Percentiles rank a stretch among this genome's conserved stretches.
phyloP scores from a whole-genome alignment of 805 yeast genomes.

The Ogataea angusta region DNA sequence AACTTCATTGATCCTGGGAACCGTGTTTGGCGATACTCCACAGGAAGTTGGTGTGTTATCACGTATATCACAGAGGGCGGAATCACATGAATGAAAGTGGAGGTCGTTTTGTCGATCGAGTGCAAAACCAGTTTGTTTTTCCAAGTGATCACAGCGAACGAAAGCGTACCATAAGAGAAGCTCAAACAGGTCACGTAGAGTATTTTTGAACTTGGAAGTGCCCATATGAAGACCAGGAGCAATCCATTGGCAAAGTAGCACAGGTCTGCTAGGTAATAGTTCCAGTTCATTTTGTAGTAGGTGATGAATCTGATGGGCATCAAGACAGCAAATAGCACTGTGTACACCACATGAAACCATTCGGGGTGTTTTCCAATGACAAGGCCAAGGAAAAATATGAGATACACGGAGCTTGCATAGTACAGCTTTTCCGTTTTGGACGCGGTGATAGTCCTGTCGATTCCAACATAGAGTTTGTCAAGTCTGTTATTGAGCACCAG shows the following conservation, averaged over 20 bases:
- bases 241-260: constrained; percentile 87
- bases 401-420: constrained; percentile 68
- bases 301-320: constrained; percentile 86
- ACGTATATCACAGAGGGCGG: constrained; percentile 89
- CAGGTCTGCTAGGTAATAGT: constrained; percentile 86
- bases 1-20: constrained; percentile 80
- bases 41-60: constrained; percentile 71
- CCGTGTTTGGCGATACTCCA: constrained; percentile 46
- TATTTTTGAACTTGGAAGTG: constrained; percentile 67
- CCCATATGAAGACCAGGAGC: constrained; percentile 73
- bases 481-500: constrained; percentile 26
- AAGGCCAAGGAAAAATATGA: constrained; percentile 69
- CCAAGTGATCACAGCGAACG: constrained; percentile 96
- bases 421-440: constrained; percentile 71
- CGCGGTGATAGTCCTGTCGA: constrained; percentile 37
- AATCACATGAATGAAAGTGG: constrained; percentile 83
- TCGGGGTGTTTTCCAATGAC: constrained; percentile 76
- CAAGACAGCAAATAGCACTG: constrained; percentile 53
- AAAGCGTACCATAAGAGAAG: constrained; percentile 80
- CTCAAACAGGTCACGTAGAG: constrained; percentile 83
- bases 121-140: constrained; percentile 89
- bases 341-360: constrained; percentile 73
- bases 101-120: constrained; percentile 87
- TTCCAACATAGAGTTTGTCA: constrained; percentile 37
- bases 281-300: constrained; percentile 74